These are phyloP conservation scores for Micractinium sp. DNA, from an alignment of 139 green algal genomes.

Conservation along the genomic window DNA sequence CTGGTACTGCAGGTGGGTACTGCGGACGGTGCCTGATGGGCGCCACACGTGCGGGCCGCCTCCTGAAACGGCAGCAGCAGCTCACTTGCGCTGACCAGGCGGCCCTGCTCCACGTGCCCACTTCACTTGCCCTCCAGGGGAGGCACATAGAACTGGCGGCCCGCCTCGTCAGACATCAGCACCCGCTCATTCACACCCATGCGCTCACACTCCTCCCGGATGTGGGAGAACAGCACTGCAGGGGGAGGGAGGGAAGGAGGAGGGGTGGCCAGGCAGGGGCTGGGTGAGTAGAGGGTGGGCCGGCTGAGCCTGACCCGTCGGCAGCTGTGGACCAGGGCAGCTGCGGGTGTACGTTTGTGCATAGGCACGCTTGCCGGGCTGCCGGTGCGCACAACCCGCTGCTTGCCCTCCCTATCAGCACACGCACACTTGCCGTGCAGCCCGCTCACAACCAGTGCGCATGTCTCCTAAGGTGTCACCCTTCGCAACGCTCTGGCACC, in stretches of 20 bases:
- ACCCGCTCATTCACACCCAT: conserved; percentile 81
- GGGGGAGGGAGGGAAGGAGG: conserved; percentile 14
- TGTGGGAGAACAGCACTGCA: conserved; percentile 41
- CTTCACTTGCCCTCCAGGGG: conserved; percentile 13
- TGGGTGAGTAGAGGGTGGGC: background rate
- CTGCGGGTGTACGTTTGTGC: too few species aligned
- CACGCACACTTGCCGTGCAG: background rate
- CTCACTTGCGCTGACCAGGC: background rate
- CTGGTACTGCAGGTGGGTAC: too few species aligned
- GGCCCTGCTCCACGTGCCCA: background rate
- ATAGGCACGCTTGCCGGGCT: too few species aligned
- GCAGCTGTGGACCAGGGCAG: background rate
- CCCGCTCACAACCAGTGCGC: too few species aligned
- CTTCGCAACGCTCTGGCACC: too few species aligned
- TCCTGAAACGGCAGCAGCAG: too few species aligned
- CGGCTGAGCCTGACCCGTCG: too few species aligned
- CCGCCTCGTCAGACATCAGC: conserved; percentile 66
- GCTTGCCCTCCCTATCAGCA: background rate
- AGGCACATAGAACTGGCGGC: conserved; percentile 73
- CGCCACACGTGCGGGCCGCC: too few species aligned
- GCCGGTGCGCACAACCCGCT: too few species aligned
- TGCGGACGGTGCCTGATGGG: too few species aligned
- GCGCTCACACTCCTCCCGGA: conserved; percentile 46
- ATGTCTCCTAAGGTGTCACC: background rate
- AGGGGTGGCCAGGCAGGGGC: background rate